A percentile compares a stretch with the other conserved stretches of the same genome.
Conservation (phyloP, 805 yeast species). For the Nakazawaea molendinolei region DNA sequence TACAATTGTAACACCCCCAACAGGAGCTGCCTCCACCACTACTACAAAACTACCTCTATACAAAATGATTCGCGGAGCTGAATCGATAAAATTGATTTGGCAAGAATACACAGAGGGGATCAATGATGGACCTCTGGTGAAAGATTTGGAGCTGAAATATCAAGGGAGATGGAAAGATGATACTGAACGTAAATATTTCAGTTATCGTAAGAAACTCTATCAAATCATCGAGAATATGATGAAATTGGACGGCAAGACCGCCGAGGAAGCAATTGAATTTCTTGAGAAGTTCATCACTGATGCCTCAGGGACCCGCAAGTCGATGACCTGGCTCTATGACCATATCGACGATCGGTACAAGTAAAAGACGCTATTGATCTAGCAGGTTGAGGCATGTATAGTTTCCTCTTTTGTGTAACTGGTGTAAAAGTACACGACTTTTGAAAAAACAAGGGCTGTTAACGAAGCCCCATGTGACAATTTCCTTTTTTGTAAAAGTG, state of each 20-base stretch:
- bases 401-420: too few relatives aligned
- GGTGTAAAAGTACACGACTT: too few relatives aligned
- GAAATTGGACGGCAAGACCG: slow-evolving; percentile 4
- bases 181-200: slow-evolving; percentile 11
- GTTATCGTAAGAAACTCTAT: slow-evolving; percentile 10
- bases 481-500: too few relatives aligned
- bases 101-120: slow-evolving; percentile 32
- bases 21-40: background rate
- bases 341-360: slow-evolving; percentile 3
- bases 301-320: background rate
- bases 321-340: slow-evolving; percentile 12
- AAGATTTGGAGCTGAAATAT: slow-evolving; percentile 30
- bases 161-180: slow-evolving; percentile 34
- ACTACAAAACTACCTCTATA: slow-evolving; percentile 5
- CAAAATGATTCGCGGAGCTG: slow-evolving; percentile 8
- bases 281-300: slow-evolving; percentile 6
- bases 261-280: slow-evolving; percentile 7
- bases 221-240: slow-evolving; percentile 9
- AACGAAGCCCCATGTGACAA: too few relatives aligned
- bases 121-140: slow-evolving; percentile 32
- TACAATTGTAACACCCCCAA: background rate
- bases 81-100: slow-evolving; percentile 9
- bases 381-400: too few relatives aligned
- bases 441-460: too few relatives aligned
- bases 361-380: background rate